phyloP scores from a whole-genome alignment of 2,329 filamentous ascomycete species.

The Camillea tinctor region DNA sequence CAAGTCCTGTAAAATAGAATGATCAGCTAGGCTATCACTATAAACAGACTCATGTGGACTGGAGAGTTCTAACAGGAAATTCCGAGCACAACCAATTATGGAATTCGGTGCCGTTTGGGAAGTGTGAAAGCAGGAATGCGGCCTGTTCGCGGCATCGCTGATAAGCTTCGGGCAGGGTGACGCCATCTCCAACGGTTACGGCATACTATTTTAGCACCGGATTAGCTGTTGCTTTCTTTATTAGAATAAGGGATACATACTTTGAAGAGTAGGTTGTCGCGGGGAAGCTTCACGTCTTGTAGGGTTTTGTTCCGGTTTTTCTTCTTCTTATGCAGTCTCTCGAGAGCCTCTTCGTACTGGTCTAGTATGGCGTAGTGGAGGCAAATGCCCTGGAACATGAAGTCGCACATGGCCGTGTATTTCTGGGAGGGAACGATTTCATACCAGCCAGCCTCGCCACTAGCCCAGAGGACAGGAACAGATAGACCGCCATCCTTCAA shows the following conservation, averaged over 20 bases:
- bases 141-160: slow-evolving; percentile 48
- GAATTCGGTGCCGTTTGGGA: slow-evolving; percentile 49
- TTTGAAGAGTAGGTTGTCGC: slow-evolving; percentile 37
- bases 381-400: slow-evolving; percentile 62
- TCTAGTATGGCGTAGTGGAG: slow-evolving; percentile 64
- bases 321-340: slow-evolving; percentile 29
- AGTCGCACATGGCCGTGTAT: slow-evolving; percentile 56
- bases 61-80: slow-evolving; percentile 38
- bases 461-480: slow-evolving; percentile 63
- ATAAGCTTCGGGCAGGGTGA: slow-evolving; percentile 48
- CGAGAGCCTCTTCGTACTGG: slow-evolving; percentile 46
- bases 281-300: slow-evolving; percentile 26
- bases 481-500: slow-evolving; percentile 47
- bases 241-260: slow-evolving; percentile 19
- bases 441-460: slow-evolving; percentile 66
- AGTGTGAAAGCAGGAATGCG: slow-evolving; percentile 52
- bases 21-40: slow-evolving; percentile 5
- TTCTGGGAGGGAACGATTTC: slow-evolving; percentile 58
- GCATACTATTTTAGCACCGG: slow-evolving; percentile 45
- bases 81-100: slow-evolving; percentile 46
- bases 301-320: slow-evolving; percentile 30
- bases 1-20: slow-evolving; percentile 12
- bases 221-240: background rate
- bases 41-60: background rate
- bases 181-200: slow-evolving; percentile 50